phyloP scores from a whole-genome alignment of 257 asterid genomes.

The Solanum clarkiae region DNA sequence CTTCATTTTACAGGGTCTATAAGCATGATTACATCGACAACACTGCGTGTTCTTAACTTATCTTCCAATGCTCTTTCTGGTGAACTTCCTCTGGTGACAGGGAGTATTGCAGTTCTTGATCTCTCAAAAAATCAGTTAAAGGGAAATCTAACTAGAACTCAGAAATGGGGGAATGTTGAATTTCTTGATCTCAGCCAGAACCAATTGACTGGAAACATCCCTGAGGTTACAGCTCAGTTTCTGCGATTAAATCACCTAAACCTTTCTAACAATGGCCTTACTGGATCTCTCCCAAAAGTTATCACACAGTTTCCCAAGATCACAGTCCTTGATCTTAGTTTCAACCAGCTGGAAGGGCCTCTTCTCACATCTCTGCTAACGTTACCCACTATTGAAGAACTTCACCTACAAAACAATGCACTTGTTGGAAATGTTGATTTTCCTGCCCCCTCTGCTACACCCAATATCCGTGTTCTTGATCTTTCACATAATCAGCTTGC shows the following conservation, averaged over 20 bases:
- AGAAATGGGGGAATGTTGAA: slow-evolving; percentile 84
- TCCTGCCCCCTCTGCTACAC: slow-evolving; percentile 20
- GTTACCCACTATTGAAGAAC: slow-evolving; percentile 56
- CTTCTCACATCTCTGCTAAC: slow-evolving; percentile 47
- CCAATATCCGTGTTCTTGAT: slow-evolving; percentile 52
- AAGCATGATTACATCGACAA: slow-evolving; percentile 76
- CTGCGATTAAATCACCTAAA: slow-evolving; percentile 67
- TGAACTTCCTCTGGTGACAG: slow-evolving; percentile 73
- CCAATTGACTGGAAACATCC: slow-evolving; percentile 54
- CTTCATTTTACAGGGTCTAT: slow-evolving; percentile 43
- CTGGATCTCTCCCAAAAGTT: slow-evolving; percentile 61
- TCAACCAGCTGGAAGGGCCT: slow-evolving; percentile 68
- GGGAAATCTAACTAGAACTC: slow-evolving; percentile 54
- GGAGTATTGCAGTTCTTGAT: slow-evolving; percentile 64
- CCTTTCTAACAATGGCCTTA: slow-evolving; percentile 57
- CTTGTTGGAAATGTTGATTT: slow-evolving; percentile 53
- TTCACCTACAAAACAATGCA: slow-evolving; percentile 58
- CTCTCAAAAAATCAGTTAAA: slow-evolving; percentile 63
- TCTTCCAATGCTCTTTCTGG: slow-evolving; percentile 80
- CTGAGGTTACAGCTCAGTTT: slow-evolving; percentile 77
- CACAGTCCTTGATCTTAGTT: slow-evolving; percentile 67
- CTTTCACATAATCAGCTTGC: slow-evolving; percentile 52
- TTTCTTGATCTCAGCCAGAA: slow-evolving; percentile 81
- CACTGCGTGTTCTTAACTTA: slow-evolving; percentile 55
- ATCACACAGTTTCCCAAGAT: slow-evolving; percentile 61